Percentiles rank a stretch among this genome's conserved stretches.
Evolutionary conservation across 2,329 filamentous ascomycete genomes (phyloP).

Genomic region (Penicillium sclerotigenum): DNA sequence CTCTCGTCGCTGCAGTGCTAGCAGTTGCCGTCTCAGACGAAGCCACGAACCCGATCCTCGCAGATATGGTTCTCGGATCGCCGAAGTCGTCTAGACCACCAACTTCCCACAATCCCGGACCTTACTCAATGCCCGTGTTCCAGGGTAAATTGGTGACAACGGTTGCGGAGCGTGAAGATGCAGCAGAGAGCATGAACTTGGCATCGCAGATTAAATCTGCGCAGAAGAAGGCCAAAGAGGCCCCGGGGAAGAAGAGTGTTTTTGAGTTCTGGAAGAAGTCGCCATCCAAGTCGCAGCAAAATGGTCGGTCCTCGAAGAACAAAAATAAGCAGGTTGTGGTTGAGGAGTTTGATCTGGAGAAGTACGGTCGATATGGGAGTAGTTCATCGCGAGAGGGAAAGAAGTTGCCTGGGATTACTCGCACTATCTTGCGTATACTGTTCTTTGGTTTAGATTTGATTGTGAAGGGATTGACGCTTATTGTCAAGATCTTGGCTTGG

Average conservation of each 20-base stretch:
- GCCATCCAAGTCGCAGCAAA: neutral
- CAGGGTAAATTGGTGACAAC: conserved; percentile 37
- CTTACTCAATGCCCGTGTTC: conserved; percentile 18
- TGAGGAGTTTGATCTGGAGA: conserved; percentile 47
- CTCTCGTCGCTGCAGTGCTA: conserved; percentile 46
- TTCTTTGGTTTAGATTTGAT: conserved; percentile 40
- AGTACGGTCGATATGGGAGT: conserved; percentile 41
- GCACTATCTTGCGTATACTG: conserved; percentile 36
- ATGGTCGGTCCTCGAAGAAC: conserved; percentile 4
- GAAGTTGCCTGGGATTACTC: conserved; percentile 39
- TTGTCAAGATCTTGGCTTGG: conserved; percentile 44
- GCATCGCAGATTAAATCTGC: conserved; percentile 35
- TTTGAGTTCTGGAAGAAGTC: conserved; percentile 20
- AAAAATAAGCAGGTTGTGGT: conserved; percentile 37
- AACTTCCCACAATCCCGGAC: neutral
- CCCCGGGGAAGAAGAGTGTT: conserved; percentile 11
- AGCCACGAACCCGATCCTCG: conserved; percentile 38
- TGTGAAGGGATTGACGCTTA: conserved; percentile 36
- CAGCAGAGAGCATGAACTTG: conserved; percentile 36
- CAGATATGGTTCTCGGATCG: conserved; percentile 33
- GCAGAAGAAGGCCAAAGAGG: conserved; percentile 13
- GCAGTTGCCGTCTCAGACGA: conserved; percentile 46
- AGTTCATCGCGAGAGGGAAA: conserved; percentile 37
- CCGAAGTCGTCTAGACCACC: conserved; percentile 13
- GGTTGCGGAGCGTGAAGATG: conserved; percentile 44